These are phyloP conservation scores for Nakazawaea holstii DNA, from an alignment of 805 yeast genomes.

Conservation along the genomic window DNA sequence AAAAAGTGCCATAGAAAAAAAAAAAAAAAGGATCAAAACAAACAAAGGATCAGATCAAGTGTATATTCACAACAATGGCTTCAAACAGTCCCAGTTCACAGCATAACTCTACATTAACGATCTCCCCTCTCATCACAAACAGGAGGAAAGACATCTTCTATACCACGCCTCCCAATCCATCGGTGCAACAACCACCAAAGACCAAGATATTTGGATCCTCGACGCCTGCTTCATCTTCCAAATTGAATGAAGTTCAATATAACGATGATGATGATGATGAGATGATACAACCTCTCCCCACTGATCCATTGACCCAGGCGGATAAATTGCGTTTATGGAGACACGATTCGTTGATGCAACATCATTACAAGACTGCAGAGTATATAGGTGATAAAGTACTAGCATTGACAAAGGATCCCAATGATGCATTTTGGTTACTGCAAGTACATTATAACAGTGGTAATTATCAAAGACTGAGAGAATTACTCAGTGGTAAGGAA, in stretches of 20 bases:
- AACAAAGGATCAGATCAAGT: neutral
- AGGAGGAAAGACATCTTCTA: slow-evolving; percentile 24
- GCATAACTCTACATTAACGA: slow-evolving; percentile 67
- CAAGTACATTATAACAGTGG: slow-evolving; percentile 80
- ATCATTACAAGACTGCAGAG: slow-evolving; percentile 84
- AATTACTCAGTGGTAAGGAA: slow-evolving; percentile 52
- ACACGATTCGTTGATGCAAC: slow-evolving; percentile 89
- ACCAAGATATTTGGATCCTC: slow-evolving; percentile 6
- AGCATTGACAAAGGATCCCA: slow-evolving; percentile 78
- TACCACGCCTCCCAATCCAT: slow-evolving; percentile 27
- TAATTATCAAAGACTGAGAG: slow-evolving; percentile 73
- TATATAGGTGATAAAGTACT: slow-evolving; percentile 88
- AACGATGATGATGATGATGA: slow-evolving; percentile 13
- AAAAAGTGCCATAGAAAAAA: neutral
- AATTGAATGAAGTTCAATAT: slow-evolving; percentile 10
- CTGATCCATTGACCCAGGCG: slow-evolving; percentile 59
- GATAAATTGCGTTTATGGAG: slow-evolving; percentile 88
- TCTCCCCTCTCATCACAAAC: slow-evolving; percentile 56
- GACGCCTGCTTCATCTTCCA: slow-evolving; percentile 19
- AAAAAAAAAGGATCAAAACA: neutral
- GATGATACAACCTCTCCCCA: neutral
- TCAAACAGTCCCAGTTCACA: slow-evolving; percentile 34
- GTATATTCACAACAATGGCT: neutral
- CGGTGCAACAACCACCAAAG: slow-evolving; percentile 12
- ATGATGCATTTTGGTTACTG: slow-evolving; percentile 95